Base-by-base conservation (phyloP, 495 filamentous ascomycete species). In the Neohortaea acidophila region DNA sequence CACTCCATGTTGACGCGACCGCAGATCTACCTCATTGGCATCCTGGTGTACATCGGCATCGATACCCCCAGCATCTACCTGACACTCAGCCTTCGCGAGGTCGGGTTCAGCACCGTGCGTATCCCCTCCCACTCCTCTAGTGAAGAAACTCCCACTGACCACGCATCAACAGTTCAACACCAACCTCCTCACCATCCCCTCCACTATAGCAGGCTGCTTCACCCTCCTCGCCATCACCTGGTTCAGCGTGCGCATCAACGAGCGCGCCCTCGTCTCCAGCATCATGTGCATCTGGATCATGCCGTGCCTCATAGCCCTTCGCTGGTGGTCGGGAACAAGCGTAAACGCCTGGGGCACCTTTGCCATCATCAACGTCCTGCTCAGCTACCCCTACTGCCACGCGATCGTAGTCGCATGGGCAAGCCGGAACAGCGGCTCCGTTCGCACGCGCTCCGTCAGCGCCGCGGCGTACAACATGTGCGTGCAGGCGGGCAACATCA, bases 1-100 rank as follows among this genome's bases (percentile, higher is more conserved):
- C n/a, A n/a, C n/a, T n/a, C n/a, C n/a, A n/a, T n/a, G n/a, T n/a
- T n/a, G n/a, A n/a, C n/a, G n/a, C n/a, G n/a, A n/a, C n/a, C n/a
- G n/a, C n/a, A n/a, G 20, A 51, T 77, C 0, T 76, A 77, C 39
- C 39, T 69, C 18, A 12, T 51, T 13, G 47, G 47, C 36, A 12
- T 79, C 2, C 60, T 60, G 8, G 53, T 61, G 17, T 62, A 67
- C 44, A 70, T 70, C 25, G 75, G 75, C 10, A 17, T 29, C 3
- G 49, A 48, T 13, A 65, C 66, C 3, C 58, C 63, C 2, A 53
- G 56, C 18, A 47, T 39, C 1, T 68, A 68, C 42, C 47, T 66
- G 8, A 56, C 61, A 0, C 56, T 67, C 4, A 64, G 51, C 4
- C 52, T 67, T 2, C 8, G 17, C 6, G 15, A 21, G 4, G 3